Conservation (phyloP, 2,329 filamentous ascomycete species). For the Microdochium nivale region DNA sequence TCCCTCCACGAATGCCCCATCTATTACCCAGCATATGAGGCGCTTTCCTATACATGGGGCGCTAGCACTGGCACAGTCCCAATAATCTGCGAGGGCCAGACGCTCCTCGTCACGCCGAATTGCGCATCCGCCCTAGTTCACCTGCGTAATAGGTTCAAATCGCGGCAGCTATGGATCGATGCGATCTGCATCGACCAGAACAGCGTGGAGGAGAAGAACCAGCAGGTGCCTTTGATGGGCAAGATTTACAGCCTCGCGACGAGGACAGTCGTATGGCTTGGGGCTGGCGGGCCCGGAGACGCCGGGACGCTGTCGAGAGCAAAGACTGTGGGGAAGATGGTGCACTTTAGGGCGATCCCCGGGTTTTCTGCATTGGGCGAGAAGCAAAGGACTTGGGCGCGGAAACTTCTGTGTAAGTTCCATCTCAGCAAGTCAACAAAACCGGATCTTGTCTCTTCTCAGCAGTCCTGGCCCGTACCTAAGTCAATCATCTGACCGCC, state of each 20-base stretch:
- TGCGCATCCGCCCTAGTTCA: constrained; percentile 1
- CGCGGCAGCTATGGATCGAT: constrained; percentile 8
- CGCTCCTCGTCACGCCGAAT: constrained; percentile 5
- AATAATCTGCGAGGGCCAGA: constrained; percentile 3
- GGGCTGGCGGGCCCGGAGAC: neutral
- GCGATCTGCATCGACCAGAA: constrained; percentile 12
- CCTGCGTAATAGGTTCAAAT: constrained; percentile 1
- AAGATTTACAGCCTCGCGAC: constrained; percentile 8
- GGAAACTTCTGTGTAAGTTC: neutral
- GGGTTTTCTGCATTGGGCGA: neutral
- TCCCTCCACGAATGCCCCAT: neutral
- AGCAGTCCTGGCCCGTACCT: no score
- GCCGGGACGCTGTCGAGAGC: neutral
- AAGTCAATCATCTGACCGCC: no score
- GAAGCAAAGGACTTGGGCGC: neutral
- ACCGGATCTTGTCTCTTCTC: neutral
- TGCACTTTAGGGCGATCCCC: neutral
- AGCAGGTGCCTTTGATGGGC: constrained; percentile 12
- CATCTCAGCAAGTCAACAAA: constrained; percentile 1
- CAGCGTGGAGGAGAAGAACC: constrained; percentile 5
- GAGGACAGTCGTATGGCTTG: constrained; percentile 11
- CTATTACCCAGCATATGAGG: constrained; percentile 4
- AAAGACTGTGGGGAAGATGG: neutral
- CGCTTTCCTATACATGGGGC: constrained; percentile 8
- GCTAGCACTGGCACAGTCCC: neutral